A percentile compares a stretch with the other conserved stretches of the same genome.
Conservation (phyloP, 1,139 yeast species). For the Geotrichum klebahnii region DNA sequence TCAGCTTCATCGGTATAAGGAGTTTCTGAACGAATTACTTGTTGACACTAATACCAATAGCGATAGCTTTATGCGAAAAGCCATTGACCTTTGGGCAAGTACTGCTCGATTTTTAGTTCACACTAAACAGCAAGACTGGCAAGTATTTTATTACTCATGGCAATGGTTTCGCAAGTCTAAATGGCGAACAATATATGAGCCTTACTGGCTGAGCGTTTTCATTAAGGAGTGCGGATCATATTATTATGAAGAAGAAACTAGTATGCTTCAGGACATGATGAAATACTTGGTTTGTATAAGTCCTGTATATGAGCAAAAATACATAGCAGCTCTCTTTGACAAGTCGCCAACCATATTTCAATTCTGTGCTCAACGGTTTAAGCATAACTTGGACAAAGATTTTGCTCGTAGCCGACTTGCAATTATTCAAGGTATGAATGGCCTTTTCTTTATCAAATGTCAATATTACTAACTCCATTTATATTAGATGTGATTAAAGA, state of each 20-base stretch:
- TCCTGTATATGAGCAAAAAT: constrained; percentile 10
- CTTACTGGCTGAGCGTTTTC: constrained; percentile 14
- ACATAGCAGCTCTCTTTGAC: constrained; percentile 10
- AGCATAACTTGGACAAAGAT: not conserved
- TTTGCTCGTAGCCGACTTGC: constrained; percentile 5
- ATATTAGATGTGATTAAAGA: not conserved
- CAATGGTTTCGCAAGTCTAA: constrained; percentile 14
- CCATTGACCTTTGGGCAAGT: constrained; percentile 12
- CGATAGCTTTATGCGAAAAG: constrained; percentile 10
- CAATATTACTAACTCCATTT: not conserved
- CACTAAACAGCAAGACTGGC: not conserved
- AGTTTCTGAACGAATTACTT: constrained; percentile 5
- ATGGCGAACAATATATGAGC: constrained; percentile 6
- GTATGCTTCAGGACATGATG: constrained; percentile 7
- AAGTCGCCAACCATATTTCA: constrained; percentile 3
- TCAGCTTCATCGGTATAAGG: constrained; percentile 9
- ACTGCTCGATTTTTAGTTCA: constrained; percentile 13
- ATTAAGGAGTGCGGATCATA: not conserved
- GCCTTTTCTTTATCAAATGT: not conserved
- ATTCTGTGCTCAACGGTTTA: not conserved
- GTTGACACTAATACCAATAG: not conserved
- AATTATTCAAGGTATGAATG: not conserved
- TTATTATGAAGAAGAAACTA: constrained; percentile 15
- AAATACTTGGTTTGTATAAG: constrained; percentile 11
- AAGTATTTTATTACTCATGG: constrained; percentile 15